A percentile compares a stretch with the other conserved stretches of the same genome.
Evolutionary conservation across 2,329 filamentous ascomycete genomes (phyloP).

Genomic region (Trichoderma sp.): DNA sequence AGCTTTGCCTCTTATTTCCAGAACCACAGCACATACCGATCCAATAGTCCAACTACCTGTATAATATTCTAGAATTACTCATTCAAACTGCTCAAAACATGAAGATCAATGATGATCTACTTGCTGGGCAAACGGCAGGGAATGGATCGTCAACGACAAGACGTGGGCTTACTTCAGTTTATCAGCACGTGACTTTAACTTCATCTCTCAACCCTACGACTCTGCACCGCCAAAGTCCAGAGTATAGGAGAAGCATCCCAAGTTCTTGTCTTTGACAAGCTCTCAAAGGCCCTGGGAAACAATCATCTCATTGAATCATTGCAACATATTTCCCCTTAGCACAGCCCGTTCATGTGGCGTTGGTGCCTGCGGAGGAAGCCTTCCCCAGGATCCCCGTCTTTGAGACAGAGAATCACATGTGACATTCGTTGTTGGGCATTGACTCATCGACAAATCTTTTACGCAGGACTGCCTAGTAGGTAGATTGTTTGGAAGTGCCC

Average conservation of each 20-base stretch:
- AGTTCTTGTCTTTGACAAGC: background rate
- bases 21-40: background rate
- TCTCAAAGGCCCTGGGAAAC: background rate
- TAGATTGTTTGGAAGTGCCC: background rate
- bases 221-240: background rate
- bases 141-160: background rate
- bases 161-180: background rate
- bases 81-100: background rate
- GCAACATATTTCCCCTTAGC: background rate
- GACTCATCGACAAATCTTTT: background rate
- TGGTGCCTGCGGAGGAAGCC: background rate
- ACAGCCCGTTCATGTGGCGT: background rate
- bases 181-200: constrained; percentile 11
- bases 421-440: background rate
- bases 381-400: background rate
- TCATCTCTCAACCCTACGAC: background rate
- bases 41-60: background rate
- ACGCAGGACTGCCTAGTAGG: background rate
- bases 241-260: background rate
- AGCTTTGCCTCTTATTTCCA: too few relatives aligned
- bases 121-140: background rate
- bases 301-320: background rate
- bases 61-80: background rate
- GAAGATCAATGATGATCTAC: background rate
- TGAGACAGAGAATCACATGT: background rate